phyloP scores from a whole-genome alignment of 139 green algal species.

The Chlorella sp. region DNA sequence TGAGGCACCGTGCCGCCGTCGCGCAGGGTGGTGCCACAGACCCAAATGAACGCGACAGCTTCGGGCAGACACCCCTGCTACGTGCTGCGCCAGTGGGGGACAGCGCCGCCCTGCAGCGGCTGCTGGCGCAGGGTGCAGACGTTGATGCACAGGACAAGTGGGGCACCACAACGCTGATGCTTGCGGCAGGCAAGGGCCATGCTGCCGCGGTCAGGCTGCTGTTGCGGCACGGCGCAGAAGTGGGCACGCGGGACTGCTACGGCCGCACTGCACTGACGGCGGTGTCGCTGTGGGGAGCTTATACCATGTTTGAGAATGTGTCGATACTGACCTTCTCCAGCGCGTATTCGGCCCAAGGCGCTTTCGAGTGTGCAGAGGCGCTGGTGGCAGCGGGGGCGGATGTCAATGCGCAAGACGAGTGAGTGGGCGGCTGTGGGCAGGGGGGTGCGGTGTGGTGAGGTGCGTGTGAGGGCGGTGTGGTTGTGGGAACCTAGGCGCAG shows the following conservation, averaged over 20 bases:
- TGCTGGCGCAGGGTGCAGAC: slow-evolving; percentile 3
- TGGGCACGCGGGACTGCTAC: not conserved
- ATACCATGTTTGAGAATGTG: not conserved
- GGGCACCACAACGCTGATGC: not conserved
- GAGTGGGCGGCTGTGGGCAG: not conserved
- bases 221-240: not conserved
- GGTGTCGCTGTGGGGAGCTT: not conserved
- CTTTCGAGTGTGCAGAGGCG: not conserved
- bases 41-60: not conserved
- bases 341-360: not conserved
- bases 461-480: no score
- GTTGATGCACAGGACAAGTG: not conserved
- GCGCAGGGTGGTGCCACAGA: not conserved
- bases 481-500: no score
- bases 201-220: not conserved
- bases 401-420: not conserved
- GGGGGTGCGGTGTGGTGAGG: not conserved
- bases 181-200: not conserved
- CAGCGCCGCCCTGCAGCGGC: not conserved
- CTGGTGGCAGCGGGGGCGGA: slow-evolving; percentile 1
- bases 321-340: not conserved
- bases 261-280: not conserved
- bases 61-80: not conserved
- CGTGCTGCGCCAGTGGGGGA: not conserved
- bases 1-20: not conserved